Evolutionary conservation across 2,329 filamentous ascomycete genomes (phyloP), one percentile per base, ranked within the genome.

Genomic region (Sporothrix luriei): DNA sequence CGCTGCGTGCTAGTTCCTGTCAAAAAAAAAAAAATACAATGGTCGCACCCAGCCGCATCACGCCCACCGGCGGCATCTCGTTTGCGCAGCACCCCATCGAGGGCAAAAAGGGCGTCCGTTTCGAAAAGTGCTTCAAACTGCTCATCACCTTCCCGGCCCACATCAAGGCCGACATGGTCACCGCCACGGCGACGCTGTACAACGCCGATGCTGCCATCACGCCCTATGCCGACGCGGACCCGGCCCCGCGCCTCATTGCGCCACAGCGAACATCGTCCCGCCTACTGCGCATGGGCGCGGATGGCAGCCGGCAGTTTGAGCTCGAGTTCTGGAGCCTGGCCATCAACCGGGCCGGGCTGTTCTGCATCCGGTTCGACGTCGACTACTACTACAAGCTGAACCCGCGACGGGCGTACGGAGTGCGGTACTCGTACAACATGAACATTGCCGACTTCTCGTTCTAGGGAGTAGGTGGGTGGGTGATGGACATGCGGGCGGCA

Each of bases 91-190:
- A 59, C 33, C 55, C 54, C 33, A 24, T 59, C 1, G 33, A 59
- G n/a, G 59, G 59, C 21, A 62, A 46, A 24, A 62, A 62, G 40
- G 59, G 38, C 5, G 40, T 59, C 14, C 59, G 59, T 14, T 48
- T 62, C 6, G 40, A 62, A 4, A 16, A 26, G 13, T 46, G 38
- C 6, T 62, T 62, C 14, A 29, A 26, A 1, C 11, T 62, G 13
- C n/a, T 7, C 4, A 29, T 48, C 13, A 26, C 11, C 10, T 62
- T 62, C 11, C 59, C 59, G 13, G 59, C 59, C 1, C 55, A 62
- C 40, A 48, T 62, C 14, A 29, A 62, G 48, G 62, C 62, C 19
- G 62, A 66, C 29, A 66, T 66, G 62, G 62, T 66, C 9, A 66
- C 62, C 19, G 62, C 62, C 11, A 40, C 33, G 46, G 62, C 62